These are phyloP conservation scores for Withania somnifera DNA, from an alignment of 305 asterid genomes.

Conservation along the genomic window DNA sequence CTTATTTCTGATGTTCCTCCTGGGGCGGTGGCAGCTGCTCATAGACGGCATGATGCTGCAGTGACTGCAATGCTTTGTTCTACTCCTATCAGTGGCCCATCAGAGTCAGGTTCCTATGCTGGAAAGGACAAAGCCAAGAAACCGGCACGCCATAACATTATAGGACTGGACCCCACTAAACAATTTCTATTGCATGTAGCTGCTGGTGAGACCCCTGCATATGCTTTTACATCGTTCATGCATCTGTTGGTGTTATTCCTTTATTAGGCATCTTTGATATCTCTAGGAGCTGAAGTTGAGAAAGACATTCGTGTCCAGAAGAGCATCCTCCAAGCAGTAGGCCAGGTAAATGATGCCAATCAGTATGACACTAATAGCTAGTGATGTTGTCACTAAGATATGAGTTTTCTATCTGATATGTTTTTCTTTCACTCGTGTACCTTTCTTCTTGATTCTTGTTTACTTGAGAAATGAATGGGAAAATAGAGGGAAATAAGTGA, in stretches of 20 bases:
- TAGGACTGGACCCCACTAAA: constrained; percentile 86
- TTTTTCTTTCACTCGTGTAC: background rate
- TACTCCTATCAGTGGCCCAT: constrained; percentile 76
- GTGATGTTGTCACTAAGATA: background rate
- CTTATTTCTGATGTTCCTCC: constrained; percentile 83
- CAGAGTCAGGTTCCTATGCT: constrained; percentile 77
- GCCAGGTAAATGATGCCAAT: constrained; percentile 41
- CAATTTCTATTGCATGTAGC: constrained; percentile 82
- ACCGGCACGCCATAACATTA: constrained; percentile 58
- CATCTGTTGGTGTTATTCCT: constrained; percentile 5
- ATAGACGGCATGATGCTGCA: constrained; percentile 86
- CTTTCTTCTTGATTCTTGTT: background rate
- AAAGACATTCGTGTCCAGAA: constrained; percentile 78
- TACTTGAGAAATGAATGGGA: background rate
- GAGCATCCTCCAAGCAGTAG: constrained; percentile 85
- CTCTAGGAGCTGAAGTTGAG: constrained; percentile 65
- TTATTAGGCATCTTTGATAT: constrained; percentile 14
- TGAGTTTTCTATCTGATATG: background rate
- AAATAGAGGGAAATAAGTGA: background rate
- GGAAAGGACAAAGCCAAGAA: constrained; percentile 91
- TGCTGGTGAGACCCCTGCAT: constrained; percentile 52
- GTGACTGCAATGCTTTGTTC: constrained; percentile 96
- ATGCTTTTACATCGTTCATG: background rate
- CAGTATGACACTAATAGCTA: background rate
- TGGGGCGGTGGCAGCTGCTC: constrained; percentile 93